phyloP scores from a whole-genome alignment of 139 green algal genomes.

The Picochlorum sp. region DNA sequence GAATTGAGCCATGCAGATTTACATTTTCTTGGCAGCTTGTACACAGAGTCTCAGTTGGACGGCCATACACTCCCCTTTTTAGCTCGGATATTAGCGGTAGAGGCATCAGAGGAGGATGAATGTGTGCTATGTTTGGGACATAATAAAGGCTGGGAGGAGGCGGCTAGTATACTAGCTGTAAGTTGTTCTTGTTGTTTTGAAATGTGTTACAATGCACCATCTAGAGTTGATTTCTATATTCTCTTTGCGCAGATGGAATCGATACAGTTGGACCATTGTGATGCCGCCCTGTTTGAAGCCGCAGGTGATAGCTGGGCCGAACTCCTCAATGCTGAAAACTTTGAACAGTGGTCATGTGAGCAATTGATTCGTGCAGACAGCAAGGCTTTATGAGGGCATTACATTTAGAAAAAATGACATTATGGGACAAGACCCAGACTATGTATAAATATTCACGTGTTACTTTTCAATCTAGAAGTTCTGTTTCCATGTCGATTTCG shows the following conservation, averaged over 20 bases:
- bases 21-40: conserved; percentile 66
- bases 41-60: conserved; percentile 73
- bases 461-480: conserved; percentile 27
- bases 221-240: neutral
- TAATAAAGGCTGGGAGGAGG: conserved; percentile 79
- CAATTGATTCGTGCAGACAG: neutral
- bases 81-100: conserved; percentile 13
- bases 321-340: neutral
- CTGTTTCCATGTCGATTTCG: conserved; percentile 35
- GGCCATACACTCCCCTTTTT: conserved; percentile 53
- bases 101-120: conserved; percentile 8
- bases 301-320: neutral
- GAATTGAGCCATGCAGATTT: conserved; percentile 41
- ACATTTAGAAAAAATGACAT: too few species aligned
- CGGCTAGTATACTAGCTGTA: conserved; percentile 51
- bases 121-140: conserved; percentile 74
- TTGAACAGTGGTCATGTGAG: too few species aligned
- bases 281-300: conserved; percentile 1
- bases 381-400: neutral
- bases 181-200: neutral
- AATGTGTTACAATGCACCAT: neutral
- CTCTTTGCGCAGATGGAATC: neutral
- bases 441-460: too few species aligned
- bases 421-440: too few species aligned
- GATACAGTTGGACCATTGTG: neutral